phyloP scores from a whole-genome alignment of 2,329 filamentous ascomycete species.

The Decorospora gaudefroyi region DNA sequence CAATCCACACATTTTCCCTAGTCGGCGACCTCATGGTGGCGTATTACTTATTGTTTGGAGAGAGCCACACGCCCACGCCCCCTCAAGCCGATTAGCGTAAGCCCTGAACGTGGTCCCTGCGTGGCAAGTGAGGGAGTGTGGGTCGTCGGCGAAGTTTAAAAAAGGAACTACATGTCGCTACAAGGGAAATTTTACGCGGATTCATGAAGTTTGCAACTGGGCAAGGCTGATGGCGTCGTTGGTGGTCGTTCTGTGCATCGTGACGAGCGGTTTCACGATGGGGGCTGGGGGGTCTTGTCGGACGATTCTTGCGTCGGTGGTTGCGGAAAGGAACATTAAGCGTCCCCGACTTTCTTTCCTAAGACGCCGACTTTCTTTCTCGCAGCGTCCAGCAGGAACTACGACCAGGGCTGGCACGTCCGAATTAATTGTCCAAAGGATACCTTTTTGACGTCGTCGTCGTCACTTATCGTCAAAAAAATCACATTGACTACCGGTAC shows the following conservation, averaged over 20 bases:
- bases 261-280: conserved; percentile 6
- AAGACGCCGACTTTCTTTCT: conserved; percentile 10
- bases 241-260: neutral
- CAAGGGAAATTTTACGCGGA: conserved; percentile 10
- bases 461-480: neutral
- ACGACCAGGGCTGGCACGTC: too few species aligned
- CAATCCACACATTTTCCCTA: conserved; percentile 5
- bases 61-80: too few species aligned
- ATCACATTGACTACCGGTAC: neutral
- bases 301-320: conserved; percentile 11
- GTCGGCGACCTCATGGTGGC: conserved; percentile 29
- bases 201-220: neutral
- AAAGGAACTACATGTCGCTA: neutral
- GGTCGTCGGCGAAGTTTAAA: conserved; percentile 15
- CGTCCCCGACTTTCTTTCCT: too few species aligned
- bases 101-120: conserved; percentile 19
- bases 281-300: too few species aligned
- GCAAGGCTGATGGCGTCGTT: conserved; percentile 8
- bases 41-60: too few species aligned
- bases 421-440: too few species aligned
- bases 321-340: neutral
- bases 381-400: too few species aligned
- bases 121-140: conserved; percentile 17
- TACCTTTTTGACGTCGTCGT: conserved; percentile 4
- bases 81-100: conserved; percentile 18